A percentile compares a stretch with the other conserved stretches of the same genome.
Evolutionary conservation across 805 yeast species (phyloP).

Genomic region (Sugiyamaella mastotermitis): DNA sequence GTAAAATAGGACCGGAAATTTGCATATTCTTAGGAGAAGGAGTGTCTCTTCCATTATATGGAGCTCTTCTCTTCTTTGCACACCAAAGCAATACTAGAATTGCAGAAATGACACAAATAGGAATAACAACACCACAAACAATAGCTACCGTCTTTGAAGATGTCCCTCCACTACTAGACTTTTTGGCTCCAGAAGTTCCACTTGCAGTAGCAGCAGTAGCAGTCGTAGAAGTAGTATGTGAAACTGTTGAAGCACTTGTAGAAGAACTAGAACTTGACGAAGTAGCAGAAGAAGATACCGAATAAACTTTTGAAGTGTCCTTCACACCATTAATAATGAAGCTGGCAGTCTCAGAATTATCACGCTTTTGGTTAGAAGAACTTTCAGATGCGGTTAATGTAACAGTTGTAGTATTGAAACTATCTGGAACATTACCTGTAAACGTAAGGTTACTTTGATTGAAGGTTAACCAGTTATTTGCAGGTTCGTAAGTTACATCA

Average conservation of each 20-base stretch:
- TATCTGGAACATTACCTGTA: conserved; percentile 54
- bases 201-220: conserved; percentile 28
- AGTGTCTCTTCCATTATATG: conserved; percentile 21
- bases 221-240: conserved; percentile 22
- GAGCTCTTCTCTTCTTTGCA: conserved; percentile 37
- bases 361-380: conserved; percentile 16
- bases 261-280: conserved; percentile 28
- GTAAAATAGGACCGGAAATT: conserved; percentile 37
- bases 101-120: conserved; percentile 47
- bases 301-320: conserved; percentile 12
- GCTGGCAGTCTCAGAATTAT: conserved; percentile 33
- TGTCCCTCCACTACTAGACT: conserved; percentile 16
- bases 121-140: conserved; percentile 85
- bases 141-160: conserved; percentile 63
- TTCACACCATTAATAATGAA: conserved; percentile 54
- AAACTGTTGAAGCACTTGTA: conserved; percentile 19
- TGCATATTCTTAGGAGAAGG: conserved; percentile 15
- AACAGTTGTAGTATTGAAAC: conserved; percentile 35
- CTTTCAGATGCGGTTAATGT: conserved; percentile 53
- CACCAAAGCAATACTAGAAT: conserved; percentile 54
- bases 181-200: conserved; percentile 23
- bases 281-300: conserved; percentile 25
- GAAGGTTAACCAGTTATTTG: conserved; percentile 58
- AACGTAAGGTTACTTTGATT: conserved; percentile 58
- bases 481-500: conserved; percentile 27